Conservation (phyloP, 176 grass and related monocot species). For the Ananas comosus region DNA sequence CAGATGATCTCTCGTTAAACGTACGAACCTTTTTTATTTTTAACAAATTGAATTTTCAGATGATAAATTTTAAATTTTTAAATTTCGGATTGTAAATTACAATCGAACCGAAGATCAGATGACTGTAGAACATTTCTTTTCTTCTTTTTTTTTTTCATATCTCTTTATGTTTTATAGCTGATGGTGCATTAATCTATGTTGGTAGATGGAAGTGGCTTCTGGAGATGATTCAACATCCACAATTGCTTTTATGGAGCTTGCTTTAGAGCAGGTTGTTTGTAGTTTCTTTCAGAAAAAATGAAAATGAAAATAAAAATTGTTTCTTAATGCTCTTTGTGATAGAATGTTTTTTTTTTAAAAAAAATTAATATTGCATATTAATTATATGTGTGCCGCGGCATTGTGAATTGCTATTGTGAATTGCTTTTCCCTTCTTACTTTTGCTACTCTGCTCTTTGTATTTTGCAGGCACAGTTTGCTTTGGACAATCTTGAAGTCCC, state of each 20-base stretch:
- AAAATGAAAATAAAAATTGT: too few species aligned
- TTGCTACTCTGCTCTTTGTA: neutral
- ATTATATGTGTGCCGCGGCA: too few species aligned
- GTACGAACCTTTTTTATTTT: too few species aligned
- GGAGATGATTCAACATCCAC: conserved; percentile 4
- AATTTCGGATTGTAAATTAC: too few species aligned
- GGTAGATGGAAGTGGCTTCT: conserved; percentile 19
- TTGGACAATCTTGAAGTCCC: conserved; percentile 84
- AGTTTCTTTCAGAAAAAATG: neutral
- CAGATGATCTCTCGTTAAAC: too few species aligned
- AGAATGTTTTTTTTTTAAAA: too few species aligned
- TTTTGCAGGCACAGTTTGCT: conserved; percentile 63
- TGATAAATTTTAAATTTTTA: too few species aligned
- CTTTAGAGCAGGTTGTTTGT: conserved; percentile 48
- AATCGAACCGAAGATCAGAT: too few species aligned
- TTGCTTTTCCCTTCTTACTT: neutral
- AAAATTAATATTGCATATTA: neutral
- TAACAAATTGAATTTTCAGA: too few species aligned
- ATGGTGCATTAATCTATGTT: neutral
- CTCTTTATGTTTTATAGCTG: neutral
- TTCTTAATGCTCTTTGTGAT: too few species aligned
- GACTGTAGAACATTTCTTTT: too few species aligned
- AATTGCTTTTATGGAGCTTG: conserved; percentile 54
- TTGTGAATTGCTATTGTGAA: too few species aligned
- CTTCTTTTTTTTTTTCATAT: neutral